Base-by-base conservation (phyloP, 257 asterid species). In the Agastache rugosa region DNA sequence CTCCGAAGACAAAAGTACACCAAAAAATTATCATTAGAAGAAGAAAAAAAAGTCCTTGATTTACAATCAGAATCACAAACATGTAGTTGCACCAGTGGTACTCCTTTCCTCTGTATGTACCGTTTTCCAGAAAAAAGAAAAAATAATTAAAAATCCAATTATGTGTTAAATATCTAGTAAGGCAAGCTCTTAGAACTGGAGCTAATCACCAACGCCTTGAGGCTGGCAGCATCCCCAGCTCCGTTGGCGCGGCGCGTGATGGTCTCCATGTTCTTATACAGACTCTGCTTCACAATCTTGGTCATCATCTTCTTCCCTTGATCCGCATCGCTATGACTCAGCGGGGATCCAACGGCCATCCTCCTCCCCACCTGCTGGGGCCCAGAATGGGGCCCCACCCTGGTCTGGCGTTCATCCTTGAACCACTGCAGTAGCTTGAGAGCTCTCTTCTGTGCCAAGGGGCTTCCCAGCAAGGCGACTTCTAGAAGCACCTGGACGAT, bases 181-280 rank as follows among this genome's bases (percentile, higher is more conserved):
- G 97, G 96, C 83, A 93, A 88, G 81, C 97, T 93, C 85, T 91
- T 91, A 31, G 97, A 93, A 74, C 98, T 93, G 5, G 98, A 84
- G 70, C 91, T 85, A 68, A 85, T 69, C 53, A 81, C 85, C 82
- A 93, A 80, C 11, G 91, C 85, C 77, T 93, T 93, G 5, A 91
- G 79, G 72, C 72, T 80, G 1, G 88, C 78, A 63, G 87, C 50
- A 69, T 82, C 96, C n/a, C 67, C 85, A 55, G 55, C 86, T 1
- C 89, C 93, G 66, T 81, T 88, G 3, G 97, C 98, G 17, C 97
- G 79, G 63, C 86, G 85, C 39, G 88, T 89, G 11, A 93, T 93
- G 2, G 83, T 88, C 63, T 91, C 97, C 96, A 93, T 86, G 47
- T 93, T 93, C 34, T 85, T 89, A 34, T 85, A 39, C 74, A 91